Evolutionary conservation across 83 land plant genomes (phyloP), one percentile per base, ranked within the genome.

Genomic region (Thuja plicata): DNA sequence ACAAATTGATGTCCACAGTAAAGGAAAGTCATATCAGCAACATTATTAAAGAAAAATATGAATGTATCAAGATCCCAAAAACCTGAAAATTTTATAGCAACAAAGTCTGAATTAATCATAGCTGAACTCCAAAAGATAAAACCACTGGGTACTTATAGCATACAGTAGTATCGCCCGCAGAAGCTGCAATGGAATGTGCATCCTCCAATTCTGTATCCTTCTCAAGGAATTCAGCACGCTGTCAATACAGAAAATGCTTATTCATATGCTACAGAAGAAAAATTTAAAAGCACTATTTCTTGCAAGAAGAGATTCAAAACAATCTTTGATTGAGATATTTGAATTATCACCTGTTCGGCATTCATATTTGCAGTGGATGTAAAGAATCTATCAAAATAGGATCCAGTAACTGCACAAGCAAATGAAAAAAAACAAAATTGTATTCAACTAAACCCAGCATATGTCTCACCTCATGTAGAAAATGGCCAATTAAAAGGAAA

Each of bases 141-240:
- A n/a, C 32, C n/a, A 73, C 27, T 82, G 48, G 85, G 34, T 71
- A 54, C 11, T 55, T 43, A 38, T 34, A n/a, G 87, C 87, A 90
- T 89, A 96, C 99, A 91, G 91, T 92, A 43, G 99, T 98, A 60
- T 98, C 99, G 73, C 99, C 99, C 90, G 94, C 99, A 70, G 92
- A 88, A 86, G 99, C 99, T 87, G 99, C 99, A 74, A 96, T 91
- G 5, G 96, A 95, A 93, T 98, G 99, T 60, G 98, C 99, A 90
- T 89, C 93, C 92, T 98, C 99, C 91, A 98, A 90, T 90, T 98
- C 99, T 87, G 89, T 91, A 87, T 97, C 99, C 48, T 91, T 94
- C 88, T 97, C 99, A 90, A 98, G 97, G 90, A 92, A 96, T 84
- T 62, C 92, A 48, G 99, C 99, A 80, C 99, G 94, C 99, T 98